Evolutionary conservation across 2,329 filamentous ascomycete species (phyloP).

Genomic region (Balansia obtecta): DNA sequence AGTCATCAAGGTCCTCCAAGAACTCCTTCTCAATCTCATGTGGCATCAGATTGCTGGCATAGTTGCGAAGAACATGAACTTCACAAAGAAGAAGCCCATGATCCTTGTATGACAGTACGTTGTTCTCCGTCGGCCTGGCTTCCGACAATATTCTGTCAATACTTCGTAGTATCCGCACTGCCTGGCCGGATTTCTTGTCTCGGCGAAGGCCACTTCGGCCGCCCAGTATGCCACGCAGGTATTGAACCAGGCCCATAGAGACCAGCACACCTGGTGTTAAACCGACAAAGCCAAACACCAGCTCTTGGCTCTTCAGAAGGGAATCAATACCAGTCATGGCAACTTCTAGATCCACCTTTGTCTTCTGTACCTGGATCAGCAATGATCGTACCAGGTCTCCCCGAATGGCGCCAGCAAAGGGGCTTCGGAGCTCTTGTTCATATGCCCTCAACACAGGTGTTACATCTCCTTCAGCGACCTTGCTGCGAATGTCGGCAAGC

Average conservation of each 20-base stretch:
- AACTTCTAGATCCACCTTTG: conserved; percentile 94
- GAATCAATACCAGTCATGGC: conserved; percentile 93
- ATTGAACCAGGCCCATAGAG: conserved; percentile 60
- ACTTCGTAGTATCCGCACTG: conserved; percentile 70
- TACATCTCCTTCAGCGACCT: conserved; percentile 82
- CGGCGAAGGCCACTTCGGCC: conserved; percentile 55
- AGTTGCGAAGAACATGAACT: conserved; percentile 66
- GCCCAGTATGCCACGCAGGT: conserved; percentile 57
- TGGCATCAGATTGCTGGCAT: conserved; percentile 50
- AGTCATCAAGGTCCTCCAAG: conserved; percentile 72
- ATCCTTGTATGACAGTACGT: conserved; percentile 77
- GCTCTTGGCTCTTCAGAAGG: conserved; percentile 86
- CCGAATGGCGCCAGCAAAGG: conserved; percentile 68
- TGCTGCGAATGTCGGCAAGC: conserved; percentile 60
- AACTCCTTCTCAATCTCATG: conserved; percentile 71
- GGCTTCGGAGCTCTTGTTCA: conserved; percentile 73
- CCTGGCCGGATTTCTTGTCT: conserved; percentile 53
- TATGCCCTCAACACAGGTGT: conserved; percentile 86
- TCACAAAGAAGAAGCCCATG: conserved; percentile 85
- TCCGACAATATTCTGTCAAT: conserved; percentile 70
- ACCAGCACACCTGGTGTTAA: conserved; percentile 89
- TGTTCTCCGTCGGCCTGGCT: conserved; percentile 57
- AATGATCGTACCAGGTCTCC: conserved; percentile 84
- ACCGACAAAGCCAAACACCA: conserved; percentile 95
- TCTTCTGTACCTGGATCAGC: conserved; percentile 95